These are phyloP conservation scores for Fusarium sp. DNA, from an alignment of 2,329 filamentous ascomycete genomes.

Conservation along the genomic window DNA sequence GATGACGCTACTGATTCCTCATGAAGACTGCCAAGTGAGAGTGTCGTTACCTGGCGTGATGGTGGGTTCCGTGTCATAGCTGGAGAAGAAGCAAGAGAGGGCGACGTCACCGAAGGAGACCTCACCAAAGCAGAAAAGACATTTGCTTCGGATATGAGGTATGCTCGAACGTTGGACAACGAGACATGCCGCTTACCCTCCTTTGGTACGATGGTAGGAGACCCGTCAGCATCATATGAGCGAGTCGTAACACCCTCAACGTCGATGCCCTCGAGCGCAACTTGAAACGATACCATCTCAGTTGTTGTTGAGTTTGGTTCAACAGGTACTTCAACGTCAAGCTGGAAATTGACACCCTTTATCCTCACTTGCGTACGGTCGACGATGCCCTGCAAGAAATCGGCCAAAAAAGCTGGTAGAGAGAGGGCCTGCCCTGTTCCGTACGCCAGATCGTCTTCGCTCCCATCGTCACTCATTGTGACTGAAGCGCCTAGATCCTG, in stretches of 20 bases:
- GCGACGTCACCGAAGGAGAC: slow-evolving; percentile 63
- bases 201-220: slow-evolving; percentile 59
- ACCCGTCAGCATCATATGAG: slow-evolving; percentile 44
- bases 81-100: slow-evolving; percentile 63
- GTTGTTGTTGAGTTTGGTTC: slow-evolving; percentile 59
- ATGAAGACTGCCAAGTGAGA: slow-evolving; percentile 45
- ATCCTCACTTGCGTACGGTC: slow-evolving; percentile 77
- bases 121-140: slow-evolving; percentile 70
- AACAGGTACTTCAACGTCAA: slow-evolving; percentile 69
- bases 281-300: slow-evolving; percentile 71
- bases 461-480: slow-evolving; percentile 68
- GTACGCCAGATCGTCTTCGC: slow-evolving; percentile 68
- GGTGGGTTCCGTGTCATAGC: slow-evolving; percentile 54
- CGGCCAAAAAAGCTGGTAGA: slow-evolving; percentile 76
- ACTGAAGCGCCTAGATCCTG: slow-evolving; percentile 72
- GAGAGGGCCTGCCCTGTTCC: slow-evolving; percentile 79
- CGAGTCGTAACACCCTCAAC: slow-evolving; percentile 72
- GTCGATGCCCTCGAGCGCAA: slow-evolving; percentile 72
- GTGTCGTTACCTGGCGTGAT: slow-evolving; percentile 46
- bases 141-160: slow-evolving; percentile 74
- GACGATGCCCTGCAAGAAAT: slow-evolving; percentile 78
- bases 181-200: slow-evolving; percentile 74
- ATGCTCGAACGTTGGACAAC: slow-evolving; percentile 72
- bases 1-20: slow-evolving; percentile 41
- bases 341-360: slow-evolving; percentile 71